Conservation (phyloP, 2,329 filamentous ascomycete species). For the Fusarium nematophilum region DNA sequence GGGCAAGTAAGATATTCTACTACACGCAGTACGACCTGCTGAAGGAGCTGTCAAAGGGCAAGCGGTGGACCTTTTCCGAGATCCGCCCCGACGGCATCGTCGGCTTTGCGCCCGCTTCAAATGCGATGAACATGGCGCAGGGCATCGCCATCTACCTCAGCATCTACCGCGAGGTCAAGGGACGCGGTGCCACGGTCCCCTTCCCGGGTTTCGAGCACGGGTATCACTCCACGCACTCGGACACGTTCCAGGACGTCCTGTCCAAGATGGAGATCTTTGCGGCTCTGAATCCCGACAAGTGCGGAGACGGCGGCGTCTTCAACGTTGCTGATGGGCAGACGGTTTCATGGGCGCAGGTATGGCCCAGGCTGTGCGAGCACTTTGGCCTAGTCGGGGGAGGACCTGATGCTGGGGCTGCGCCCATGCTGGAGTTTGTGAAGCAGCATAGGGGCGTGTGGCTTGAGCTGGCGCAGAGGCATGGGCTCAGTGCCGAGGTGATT, state of each 20-base stretch:
- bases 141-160: slow-evolving; percentile 27
- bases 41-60: slow-evolving; percentile 10
- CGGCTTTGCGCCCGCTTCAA: slow-evolving; percentile 23
- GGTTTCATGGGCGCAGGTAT: slow-evolving; percentile 27
- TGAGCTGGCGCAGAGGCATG: slow-evolving; percentile 11
- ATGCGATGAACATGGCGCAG: slow-evolving; percentile 31
- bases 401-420: background rate
- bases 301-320: slow-evolving; percentile 22
- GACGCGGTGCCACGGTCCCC: slow-evolving; percentile 18
- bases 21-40: slow-evolving; percentile 28
- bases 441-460: slow-evolving; percentile 19
- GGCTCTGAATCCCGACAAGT: slow-evolving; percentile 15
- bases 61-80: slow-evolving; percentile 31
- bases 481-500: slow-evolving; percentile 6
- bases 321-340: slow-evolving; percentile 26
- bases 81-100: slow-evolving; percentile 34
- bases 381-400: slow-evolving; percentile 23
- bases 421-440: slow-evolving; percentile 21
- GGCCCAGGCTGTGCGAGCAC: slow-evolving; percentile 23
- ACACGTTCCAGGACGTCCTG: slow-evolving; percentile 33
- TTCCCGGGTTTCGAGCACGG: slow-evolving; percentile 21
- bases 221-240: slow-evolving; percentile 25
- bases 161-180: slow-evolving; percentile 21
- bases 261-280: slow-evolving; percentile 31
- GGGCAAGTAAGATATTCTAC: slow-evolving; percentile 30